These are phyloP conservation scores for Suhomyces bokatorum DNA, from an alignment of 1,139 yeast genomes.

Conservation along the genomic window DNA sequence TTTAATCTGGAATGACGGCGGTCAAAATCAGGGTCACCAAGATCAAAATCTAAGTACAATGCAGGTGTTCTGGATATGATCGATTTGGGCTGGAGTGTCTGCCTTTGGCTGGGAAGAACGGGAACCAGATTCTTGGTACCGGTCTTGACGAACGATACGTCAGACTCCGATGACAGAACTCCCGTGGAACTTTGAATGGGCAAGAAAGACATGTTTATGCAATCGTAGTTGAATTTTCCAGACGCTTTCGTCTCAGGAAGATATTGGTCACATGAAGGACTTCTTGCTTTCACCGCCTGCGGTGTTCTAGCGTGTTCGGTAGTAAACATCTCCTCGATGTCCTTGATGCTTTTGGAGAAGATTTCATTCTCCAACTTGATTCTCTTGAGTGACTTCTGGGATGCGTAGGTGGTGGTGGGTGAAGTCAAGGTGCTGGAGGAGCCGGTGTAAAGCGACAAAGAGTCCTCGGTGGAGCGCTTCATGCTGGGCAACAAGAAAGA, in stretches of 20 bases:
- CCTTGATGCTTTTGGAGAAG: constrained; percentile 31
- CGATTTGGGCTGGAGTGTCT: constrained; percentile 7
- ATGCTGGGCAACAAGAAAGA: neutral
- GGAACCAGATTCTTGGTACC: constrained; percentile 5
- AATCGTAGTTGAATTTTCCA: constrained; percentile 24
- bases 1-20: constrained; percentile 1
- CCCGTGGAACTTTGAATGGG: constrained; percentile 7
- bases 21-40: constrained; percentile 7
- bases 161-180: neutral
- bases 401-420: constrained; percentile 10
- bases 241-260: constrained; percentile 5
- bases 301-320: constrained; percentile 4
- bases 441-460: constrained; percentile 8
- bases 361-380: constrained; percentile 29
- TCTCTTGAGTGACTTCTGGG: constrained; percentile 25
- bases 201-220: constrained; percentile 26
- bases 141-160: neutral
- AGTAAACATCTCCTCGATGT: constrained; percentile 30
- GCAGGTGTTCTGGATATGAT: constrained; percentile 2
- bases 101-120: constrained; percentile 13
- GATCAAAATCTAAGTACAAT: constrained; percentile 10
- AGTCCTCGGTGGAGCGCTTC: constrained; percentile 13
- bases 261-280: constrained; percentile 10
- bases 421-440: constrained; percentile 8
- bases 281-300: constrained; percentile 11